These are phyloP conservation scores for Pseudocercospora crystallina DNA, from an alignment of 2,329 filamentous ascomycete species.

Conservation along the genomic window DNA sequence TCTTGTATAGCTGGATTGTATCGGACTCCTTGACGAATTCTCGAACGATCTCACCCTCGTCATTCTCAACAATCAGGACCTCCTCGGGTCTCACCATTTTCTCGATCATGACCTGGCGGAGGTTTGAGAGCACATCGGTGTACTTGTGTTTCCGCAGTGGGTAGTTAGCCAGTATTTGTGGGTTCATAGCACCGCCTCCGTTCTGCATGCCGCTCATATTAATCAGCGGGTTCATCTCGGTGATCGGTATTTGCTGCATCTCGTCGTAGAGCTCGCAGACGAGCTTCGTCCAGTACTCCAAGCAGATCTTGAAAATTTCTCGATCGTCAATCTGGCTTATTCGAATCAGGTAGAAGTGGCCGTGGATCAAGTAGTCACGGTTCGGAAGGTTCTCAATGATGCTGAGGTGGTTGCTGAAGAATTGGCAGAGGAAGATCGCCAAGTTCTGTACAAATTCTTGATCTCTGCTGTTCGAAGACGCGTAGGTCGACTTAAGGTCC, in stretches of 20 bases:
- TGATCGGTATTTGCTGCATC: slow-evolving; percentile 94
- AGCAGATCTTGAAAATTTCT: slow-evolving; percentile 98
- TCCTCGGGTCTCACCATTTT: slow-evolving; percentile 99
- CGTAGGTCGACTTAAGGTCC: slow-evolving; percentile 88
- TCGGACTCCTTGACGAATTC: slow-evolving; percentile 99
- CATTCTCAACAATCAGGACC: slow-evolving; percentile 98
- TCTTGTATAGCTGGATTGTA: slow-evolving; percentile 99
- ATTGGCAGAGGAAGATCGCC: slow-evolving; percentile 93
- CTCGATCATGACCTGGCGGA: slow-evolving; percentile 98
- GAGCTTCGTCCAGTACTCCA: slow-evolving; percentile 98
- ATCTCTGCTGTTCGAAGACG: slow-evolving; percentile 84
- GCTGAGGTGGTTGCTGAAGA: slow-evolving; percentile 89
- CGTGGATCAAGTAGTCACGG: slow-evolving; percentile 89
- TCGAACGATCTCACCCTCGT: slow-evolving; percentile 97
- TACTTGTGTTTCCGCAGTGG: slow-evolving; percentile 98
- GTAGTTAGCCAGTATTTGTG: slow-evolving; percentile 80
- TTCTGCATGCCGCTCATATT: slow-evolving; percentile 74
- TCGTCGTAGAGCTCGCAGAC: slow-evolving; percentile 98
- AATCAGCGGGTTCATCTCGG: slow-evolving; percentile 86
- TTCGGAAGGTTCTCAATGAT: slow-evolving; percentile 97
- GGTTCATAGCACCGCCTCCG: slow-evolving; percentile 79
- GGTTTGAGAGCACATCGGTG: slow-evolving; percentile 85
- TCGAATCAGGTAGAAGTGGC: slow-evolving; percentile 95
- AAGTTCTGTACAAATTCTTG: slow-evolving; percentile 98
- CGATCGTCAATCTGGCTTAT: slow-evolving; percentile 98